Percentiles rank a stretch among this genome's conserved stretches.
These are phyloP conservation scores for Boletus tylopilopsis DNA, from an alignment of 768 basidiomycete species.

Conservation along the genomic window DNA sequence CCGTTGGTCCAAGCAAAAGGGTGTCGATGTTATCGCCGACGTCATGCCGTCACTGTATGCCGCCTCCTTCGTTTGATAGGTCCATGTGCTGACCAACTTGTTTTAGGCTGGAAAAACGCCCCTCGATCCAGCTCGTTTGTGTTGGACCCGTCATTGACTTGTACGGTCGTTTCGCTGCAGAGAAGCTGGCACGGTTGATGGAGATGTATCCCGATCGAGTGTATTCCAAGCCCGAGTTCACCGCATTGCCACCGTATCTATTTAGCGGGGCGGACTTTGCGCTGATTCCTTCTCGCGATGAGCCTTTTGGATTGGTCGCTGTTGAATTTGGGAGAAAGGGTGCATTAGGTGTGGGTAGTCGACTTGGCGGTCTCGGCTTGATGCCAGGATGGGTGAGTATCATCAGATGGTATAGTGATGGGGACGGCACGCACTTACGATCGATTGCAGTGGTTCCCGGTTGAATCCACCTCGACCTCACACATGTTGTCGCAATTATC, in stretches of 20 bases:
- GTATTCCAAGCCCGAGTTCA: conserved; percentile 96
- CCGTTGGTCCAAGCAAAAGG: conserved; percentile 98
- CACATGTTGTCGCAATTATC: conserved; percentile 94
- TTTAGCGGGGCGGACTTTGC: conserved; percentile 97
- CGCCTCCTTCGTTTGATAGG: not conserved
- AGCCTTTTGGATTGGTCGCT: conserved; percentile 93
- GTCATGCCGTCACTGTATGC: conserved; percentile 86
- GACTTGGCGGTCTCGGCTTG: conserved; percentile 89
- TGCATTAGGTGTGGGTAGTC: conserved; percentile 92
- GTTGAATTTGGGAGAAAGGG: conserved; percentile 97
- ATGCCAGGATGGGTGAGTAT: conserved; percentile 94
- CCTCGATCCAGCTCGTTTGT: conserved; percentile 80
- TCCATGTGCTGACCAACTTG: not conserved
- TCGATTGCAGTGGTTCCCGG: conserved; percentile 82
- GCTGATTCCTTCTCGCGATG: conserved; percentile 92
- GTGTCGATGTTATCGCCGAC: conserved; percentile 95
- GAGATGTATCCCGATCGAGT: conserved; percentile 93
- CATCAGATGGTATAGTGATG: not conserved
- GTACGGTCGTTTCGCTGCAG: conserved; percentile 92
- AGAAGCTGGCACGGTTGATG: conserved; percentile 90
- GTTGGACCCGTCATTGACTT: conserved; percentile 95
- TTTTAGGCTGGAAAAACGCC: conserved; percentile 74
- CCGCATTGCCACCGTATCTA: conserved; percentile 85
- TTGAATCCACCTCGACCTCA: conserved; percentile 87
- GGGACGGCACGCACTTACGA: not conserved